These are phyloP conservation scores for Leccinum subrobustum DNA, from an alignment of 1,284 basidiomycete genomes.

Conservation along the genomic window DNA sequence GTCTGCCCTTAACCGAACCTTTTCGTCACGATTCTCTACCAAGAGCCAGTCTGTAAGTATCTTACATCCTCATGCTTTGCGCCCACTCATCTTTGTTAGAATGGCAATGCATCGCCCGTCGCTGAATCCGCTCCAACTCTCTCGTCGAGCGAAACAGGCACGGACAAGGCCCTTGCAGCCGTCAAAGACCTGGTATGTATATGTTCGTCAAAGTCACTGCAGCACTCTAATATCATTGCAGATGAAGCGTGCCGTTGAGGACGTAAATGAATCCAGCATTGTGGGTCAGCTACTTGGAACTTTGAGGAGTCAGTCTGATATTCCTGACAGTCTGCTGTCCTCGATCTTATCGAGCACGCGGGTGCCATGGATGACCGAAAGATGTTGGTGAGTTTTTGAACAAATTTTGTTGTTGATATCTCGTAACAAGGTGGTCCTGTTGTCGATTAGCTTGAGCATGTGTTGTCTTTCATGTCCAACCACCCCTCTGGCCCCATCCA, in stretches of 20 bases:
- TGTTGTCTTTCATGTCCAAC: slow-evolving; percentile 59
- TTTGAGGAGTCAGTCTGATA: background rate
- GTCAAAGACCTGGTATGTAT: slow-evolving; percentile 34
- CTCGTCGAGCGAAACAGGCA: slow-evolving; percentile 18
- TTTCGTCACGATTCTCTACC: slow-evolving; percentile 32
- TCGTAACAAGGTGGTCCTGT: background rate
- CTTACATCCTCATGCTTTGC: background rate
- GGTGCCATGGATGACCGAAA: slow-evolving; percentile 67
- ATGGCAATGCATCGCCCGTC: slow-evolving; percentile 17
- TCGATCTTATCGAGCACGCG: slow-evolving; percentile 57
- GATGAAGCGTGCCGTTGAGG: slow-evolving; percentile 32
- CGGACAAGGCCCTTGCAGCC: slow-evolving; percentile 27
- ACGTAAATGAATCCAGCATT: slow-evolving; percentile 30
- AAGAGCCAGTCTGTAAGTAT: slow-evolving; percentile 28
- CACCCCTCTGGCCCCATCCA: slow-evolving; percentile 52
- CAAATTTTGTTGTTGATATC: background rate
- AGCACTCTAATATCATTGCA: slow-evolving; percentile 4
- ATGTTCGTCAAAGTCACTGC: background rate
- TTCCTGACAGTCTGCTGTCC: slow-evolving; percentile 42
- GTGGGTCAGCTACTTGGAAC: slow-evolving; percentile 12
- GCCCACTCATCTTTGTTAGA: background rate
- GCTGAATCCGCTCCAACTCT: slow-evolving; percentile 10
- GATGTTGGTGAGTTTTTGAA: slow-evolving; percentile 39
- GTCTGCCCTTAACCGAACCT: slow-evolving; percentile 29
- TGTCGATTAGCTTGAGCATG: slow-evolving; percentile 59